Evolutionary conservation across 2,329 filamentous ascomycete species (phyloP), one percentile per base, ranked within the genome.

Genomic region (Aspergillus pseudotamarii): DNA sequence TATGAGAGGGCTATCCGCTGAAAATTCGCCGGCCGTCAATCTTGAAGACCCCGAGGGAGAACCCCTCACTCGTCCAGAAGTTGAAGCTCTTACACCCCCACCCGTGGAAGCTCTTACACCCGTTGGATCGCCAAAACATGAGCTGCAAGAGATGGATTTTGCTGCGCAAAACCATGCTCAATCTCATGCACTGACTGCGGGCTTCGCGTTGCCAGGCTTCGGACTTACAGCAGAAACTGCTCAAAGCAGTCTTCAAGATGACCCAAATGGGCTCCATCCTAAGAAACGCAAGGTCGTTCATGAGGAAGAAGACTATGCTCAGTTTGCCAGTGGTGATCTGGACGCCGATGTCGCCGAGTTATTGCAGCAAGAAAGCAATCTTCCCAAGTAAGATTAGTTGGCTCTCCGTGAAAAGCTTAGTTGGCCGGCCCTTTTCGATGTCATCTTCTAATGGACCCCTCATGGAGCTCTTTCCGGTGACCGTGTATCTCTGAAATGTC

Each of bases 81-180:
- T 96, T 62, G 94, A 98, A 77, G 91, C 89, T 6, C 84, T 97
- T 61, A 97, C 94, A 0, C 94, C 93, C n/a, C 91, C 91, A 1
- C 82, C 88, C 2, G 84, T 88, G 64, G 86, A 87, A 60, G 79
- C 80, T 10, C 78, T 85, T 60, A 85, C 84, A 0, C 84, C 86
- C 23, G 80, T 83, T 57, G 82, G 79, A 9, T 84, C 82, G 6
- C 83, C 83, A 0, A 73, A 76, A 57, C 78, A 75, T 58, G 74
- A 63, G 66, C 72, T 58, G 21, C 71, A 76, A 32, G 71, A 77
- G 21, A 75, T 75, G 71, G 71, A 79, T 69, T 67, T 60, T 43
- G 67, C 59, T 28, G 65, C 67, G 16, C 58, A 59, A 21, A 64
- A 64, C 55, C 66, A 68, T 51, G 6, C 38, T 10, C 16, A 41